Base-by-base conservation (phyloP, 1,139 yeast genomes). In the Pichia kudriavzevii region DNA sequence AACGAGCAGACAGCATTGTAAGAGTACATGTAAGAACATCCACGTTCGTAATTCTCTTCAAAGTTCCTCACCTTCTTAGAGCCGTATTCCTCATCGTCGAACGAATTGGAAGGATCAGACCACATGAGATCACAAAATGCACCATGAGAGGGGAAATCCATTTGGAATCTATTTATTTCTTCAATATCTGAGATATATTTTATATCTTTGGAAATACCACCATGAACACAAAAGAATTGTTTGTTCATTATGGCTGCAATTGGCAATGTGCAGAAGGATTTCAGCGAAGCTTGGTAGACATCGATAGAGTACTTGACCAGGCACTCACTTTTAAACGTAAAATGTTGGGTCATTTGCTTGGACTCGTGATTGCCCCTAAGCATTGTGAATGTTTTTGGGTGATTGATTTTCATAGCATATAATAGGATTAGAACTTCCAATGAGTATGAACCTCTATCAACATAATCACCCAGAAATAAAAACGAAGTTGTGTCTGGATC, bases 331-430 rank as follows among this genome's bases (percentile, higher is more conserved):
- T 85, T 84, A 64, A 85, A 91, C 0, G 97, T 88, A 61, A 91
- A 91, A 60, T 88, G 88, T 36, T 85, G 91, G 0, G 98, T 88
- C 58, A 91, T 67, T 60, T 91, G 97, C 43, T 79, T 78, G 56
- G 96, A 85, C 59, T 91, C 98, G 63, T 91, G 98, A 58, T 91
- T 91, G 11, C 98, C 98, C 45, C 98, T 66, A 35, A 91, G 66
- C 71, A 91, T 67, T 73, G 83, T 84, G 46, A 91, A 73, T 5
- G 85, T 74, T 28, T 66, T 59, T 8, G 94, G 94, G 55, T 76
- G 82, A 55, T 75, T 80, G 51, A 87, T 66, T 56, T 91, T 91
- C 53, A 88, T 63, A 2, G 94, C 63, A 66, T 85, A 88, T 40
- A 91, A 62, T 52, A 82, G 81, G 35, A 91, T 58, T 40, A 91